phyloP scores from a whole-genome alignment of 2,329 filamentous ascomycete species.

The Phyllosticta paracitricarpa region DNA sequence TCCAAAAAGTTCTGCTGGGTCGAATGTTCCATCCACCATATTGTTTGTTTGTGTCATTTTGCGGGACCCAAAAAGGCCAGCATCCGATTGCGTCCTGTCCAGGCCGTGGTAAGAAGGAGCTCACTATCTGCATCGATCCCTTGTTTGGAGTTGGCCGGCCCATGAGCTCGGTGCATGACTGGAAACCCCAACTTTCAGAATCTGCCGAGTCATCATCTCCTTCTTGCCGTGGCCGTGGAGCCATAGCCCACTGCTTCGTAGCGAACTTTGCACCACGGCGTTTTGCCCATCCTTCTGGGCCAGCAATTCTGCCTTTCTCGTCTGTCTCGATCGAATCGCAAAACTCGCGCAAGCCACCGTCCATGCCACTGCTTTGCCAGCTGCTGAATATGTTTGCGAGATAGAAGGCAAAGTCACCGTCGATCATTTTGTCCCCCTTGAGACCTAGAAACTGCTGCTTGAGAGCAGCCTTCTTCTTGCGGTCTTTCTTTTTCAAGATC shows the following conservation, averaged over 20 bases:
- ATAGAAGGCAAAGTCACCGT: conserved; percentile 38
- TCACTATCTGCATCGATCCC: conserved; percentile 35
- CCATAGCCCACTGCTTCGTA: conserved; percentile 31
- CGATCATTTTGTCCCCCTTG: conserved; percentile 35
- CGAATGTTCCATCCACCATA: conserved; percentile 43
- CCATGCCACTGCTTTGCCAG: conserved; percentile 37
- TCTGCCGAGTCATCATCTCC: too few relatives aligned
- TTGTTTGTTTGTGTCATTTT: conserved; percentile 26
- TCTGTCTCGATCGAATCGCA: conserved; percentile 38
- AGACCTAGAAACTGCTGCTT: conserved; percentile 41
- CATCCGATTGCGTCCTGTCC: too few relatives aligned
- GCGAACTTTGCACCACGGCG: conserved; percentile 31
- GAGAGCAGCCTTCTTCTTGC: conserved; percentile 16
- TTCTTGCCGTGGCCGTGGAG: too few relatives aligned
- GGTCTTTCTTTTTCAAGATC: conserved; percentile 23
- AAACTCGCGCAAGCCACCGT: conserved; percentile 32
- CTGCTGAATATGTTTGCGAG: conserved; percentile 30
- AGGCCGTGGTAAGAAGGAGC: too few relatives aligned
- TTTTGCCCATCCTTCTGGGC: conserved; percentile 32
- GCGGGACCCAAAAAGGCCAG: background rate
- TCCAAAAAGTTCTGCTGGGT: conserved; percentile 43
- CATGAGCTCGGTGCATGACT: conserved; percentile 45
- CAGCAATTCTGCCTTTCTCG: conserved; percentile 21
- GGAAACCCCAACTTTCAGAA: conserved; percentile 36
- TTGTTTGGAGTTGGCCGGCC: conserved; percentile 41